These are phyloP conservation scores for Tetrapisispora fleetii DNA, from an alignment of 805 yeast species.

Conservation along the genomic window DNA sequence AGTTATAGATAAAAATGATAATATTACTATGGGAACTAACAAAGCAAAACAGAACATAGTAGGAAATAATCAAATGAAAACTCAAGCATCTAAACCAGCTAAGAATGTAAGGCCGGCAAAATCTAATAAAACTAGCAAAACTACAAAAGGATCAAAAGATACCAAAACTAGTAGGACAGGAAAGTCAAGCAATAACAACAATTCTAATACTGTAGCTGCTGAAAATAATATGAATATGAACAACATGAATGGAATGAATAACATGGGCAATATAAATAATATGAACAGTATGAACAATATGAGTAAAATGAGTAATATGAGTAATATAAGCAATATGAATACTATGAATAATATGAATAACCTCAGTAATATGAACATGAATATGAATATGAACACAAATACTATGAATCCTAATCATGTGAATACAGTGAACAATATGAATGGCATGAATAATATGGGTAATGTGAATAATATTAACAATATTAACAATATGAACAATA, in stretches of 20 bases:
- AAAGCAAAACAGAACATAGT: background rate
- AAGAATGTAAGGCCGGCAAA: background rate
- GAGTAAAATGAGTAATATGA: background rate
- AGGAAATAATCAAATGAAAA: background rate
- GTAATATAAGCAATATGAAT: background rate
- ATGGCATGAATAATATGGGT: background rate
- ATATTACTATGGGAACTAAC: background rate
- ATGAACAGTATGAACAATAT: background rate
- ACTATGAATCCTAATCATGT: background rate
- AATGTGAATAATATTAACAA: constrained; percentile 1
- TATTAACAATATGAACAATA: constrained; percentile 1
- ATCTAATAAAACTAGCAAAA: background rate
- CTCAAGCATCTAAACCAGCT: background rate
- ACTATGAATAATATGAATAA: background rate
- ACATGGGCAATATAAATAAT: background rate
- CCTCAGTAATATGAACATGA: background rate
- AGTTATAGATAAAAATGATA: constrained; percentile 1
- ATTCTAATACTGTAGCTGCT: background rate
- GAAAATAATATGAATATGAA: background rate
- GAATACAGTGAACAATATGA: background rate
- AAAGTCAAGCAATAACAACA: background rate
- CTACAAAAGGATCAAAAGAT: background rate
- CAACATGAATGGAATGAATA: background rate
- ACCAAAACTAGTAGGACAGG: background rate
- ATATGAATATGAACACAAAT: background rate